These are phyloP conservation scores for Moesziomyces parantarcticus DNA, from an alignment of 1,284 basidiomycete genomes.

Conservation along the genomic window DNA sequence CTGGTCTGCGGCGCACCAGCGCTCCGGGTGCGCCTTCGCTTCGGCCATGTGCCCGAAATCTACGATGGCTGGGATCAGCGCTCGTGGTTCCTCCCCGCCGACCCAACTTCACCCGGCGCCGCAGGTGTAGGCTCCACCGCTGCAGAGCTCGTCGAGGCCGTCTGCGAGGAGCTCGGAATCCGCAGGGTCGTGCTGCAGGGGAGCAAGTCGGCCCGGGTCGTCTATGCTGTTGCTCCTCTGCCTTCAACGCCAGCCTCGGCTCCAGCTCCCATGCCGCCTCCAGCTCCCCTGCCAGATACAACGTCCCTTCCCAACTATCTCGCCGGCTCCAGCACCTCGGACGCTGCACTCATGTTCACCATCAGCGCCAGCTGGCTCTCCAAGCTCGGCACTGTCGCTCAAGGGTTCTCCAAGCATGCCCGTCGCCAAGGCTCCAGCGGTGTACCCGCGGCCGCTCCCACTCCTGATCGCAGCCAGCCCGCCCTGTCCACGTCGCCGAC, in stretches of 20 bases:
- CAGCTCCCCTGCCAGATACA: conserved; percentile 33
- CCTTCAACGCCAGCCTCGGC: conserved; percentile 29
- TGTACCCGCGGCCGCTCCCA: conserved; percentile 2
- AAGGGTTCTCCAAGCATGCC: conserved; percentile 59
- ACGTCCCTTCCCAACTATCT: conserved; percentile 31
- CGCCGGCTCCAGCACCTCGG: conserved; percentile 12
- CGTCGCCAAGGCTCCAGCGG: conserved; percentile 29
- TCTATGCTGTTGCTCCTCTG: conserved; percentile 55
- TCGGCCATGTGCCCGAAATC: conserved; percentile 80
- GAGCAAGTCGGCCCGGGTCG: conserved; percentile 65
- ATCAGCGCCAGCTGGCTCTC: conserved; percentile 66
- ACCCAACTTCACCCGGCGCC: conserved; percentile 21
- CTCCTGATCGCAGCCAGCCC: conserved; percentile 4
- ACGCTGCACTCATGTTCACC: conserved; percentile 56
- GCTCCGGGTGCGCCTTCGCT: conserved; percentile 73
- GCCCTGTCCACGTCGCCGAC: conserved; percentile 18
- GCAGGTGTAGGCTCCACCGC: conserved; percentile 36
- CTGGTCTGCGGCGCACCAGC: conserved; percentile 75
- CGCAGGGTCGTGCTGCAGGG: conserved; percentile 71
- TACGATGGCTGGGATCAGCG: conserved; percentile 71
- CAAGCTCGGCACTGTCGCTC: conserved; percentile 65
- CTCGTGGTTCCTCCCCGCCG: conserved; percentile 50
- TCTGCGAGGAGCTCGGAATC: conserved; percentile 78
- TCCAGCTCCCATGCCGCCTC: conserved; percentile 51
- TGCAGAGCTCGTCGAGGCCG: conserved; percentile 69